Evolutionary conservation across 2,329 filamentous ascomycete genomes (phyloP), one percentile per base, ranked within the genome.

Genomic region (Pyricularia grisea): DNA sequence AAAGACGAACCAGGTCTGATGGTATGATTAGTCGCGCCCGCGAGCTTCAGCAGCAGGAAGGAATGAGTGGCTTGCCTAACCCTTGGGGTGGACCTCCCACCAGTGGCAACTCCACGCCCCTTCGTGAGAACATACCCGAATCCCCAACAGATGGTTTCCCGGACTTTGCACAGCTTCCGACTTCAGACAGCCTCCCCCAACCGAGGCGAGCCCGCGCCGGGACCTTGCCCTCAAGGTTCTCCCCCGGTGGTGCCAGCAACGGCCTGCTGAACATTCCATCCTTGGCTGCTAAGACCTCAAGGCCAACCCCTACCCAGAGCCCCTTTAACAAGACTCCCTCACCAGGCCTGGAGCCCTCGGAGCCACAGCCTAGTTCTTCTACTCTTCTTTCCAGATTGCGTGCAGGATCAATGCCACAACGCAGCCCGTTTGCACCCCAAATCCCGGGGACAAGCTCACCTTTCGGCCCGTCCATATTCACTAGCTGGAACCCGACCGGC

Each of bases 41-140:
- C 78, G 95, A 99, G 80, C 97, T 98, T 71, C 94, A 98, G 82
- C 94, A 94, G 68, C 94, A 97, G 81, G 94, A 98, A 85, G 94
- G 94, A 67, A 85, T 97, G 67, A 82, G 83, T 77, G 90, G 84
- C 76, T 85, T 87, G 75, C 85, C 84, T 79, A 88, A 90, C 76
- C 90, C 91, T 63, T 98, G 95, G 95, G 93, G 93, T 84, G 94
- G 95, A 12, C 94, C 95, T 73, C 94, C 95, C 66, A 97, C 94
- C 69, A 97, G 94, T 78, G 95, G 94, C 73, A 94, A 97, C 79
- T 97, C 94, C 25, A 97, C 94, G 61, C 95, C 95, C 74, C 87
- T 99, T 67, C 92, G 95, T 76, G 95, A 98, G 82, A 97, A 94
- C 73, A 98, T 99, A 71, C 94, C 94, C 72, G 95, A 99, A 81